These are phyloP conservation scores for Fraxinus anomala DNA, from an alignment of 257 asterid genomes.

Conservation along the genomic window DNA sequence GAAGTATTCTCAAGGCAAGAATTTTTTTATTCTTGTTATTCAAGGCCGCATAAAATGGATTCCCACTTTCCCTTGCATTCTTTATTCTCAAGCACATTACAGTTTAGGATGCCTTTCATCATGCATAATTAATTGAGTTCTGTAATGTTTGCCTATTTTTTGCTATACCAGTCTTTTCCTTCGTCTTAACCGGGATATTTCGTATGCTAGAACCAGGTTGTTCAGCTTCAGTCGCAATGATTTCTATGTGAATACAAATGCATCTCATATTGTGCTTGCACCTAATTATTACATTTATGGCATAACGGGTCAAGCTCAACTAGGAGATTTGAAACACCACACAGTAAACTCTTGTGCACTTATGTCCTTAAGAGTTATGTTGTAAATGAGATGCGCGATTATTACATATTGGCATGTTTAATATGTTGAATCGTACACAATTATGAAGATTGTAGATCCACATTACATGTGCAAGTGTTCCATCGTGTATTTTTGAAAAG, in stretches of 20 bases:
- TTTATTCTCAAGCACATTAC: slow-evolving; percentile 43
- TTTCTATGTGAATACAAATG: background rate
- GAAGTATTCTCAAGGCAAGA: slow-evolving; percentile 75
- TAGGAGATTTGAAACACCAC: background rate
- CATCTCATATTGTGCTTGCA: background rate
- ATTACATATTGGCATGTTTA: no score
- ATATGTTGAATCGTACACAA: no score
- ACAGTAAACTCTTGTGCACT: background rate
- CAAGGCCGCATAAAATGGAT: slow-evolving; percentile 74
- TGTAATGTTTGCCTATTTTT: slow-evolving; percentile 16
- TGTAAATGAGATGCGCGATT: background rate
- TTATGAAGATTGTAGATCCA: no score
- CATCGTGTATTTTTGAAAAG: no score
- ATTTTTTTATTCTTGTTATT: slow-evolving; percentile 50
- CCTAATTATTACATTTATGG: background rate
- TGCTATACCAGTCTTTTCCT: slow-evolving; percentile 16
- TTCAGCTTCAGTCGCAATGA: slow-evolving; percentile 1
- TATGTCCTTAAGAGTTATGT: background rate
- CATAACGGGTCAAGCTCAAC: background rate
- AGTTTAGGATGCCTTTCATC: slow-evolving; percentile 53
- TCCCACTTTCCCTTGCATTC: slow-evolving; percentile 37
- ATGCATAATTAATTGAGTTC: slow-evolving; percentile 32
- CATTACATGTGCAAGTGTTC: no score
- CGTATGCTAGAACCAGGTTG: slow-evolving; percentile 3
- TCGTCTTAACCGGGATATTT: background rate